Evolutionary conservation across 2,329 filamentous ascomycete species (phyloP), one percentile per base, ranked within the genome.

Genomic region (Neonectria neomacrospora): DNA sequence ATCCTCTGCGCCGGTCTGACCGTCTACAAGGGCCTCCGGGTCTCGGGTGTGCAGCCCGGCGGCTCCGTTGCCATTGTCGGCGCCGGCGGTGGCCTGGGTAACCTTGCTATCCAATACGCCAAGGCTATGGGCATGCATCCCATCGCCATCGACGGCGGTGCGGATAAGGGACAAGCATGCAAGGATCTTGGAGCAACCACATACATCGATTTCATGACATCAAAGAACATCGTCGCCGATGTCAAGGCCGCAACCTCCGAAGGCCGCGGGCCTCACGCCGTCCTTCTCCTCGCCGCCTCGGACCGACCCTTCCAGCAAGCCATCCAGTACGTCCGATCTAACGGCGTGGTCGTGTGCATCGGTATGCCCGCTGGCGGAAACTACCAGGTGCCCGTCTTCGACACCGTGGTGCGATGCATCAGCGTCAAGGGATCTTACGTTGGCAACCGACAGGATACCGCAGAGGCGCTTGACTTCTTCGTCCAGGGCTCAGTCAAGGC

Each of bases 1-100:
- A 63, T 63, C 34, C 60, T 63, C 14, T 63, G 60, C 34, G 60
- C 60, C 34, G 60, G 60, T 3, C 34, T 63, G 41, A 63, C 60
- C 5, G 60, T 63, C 1, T 63, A 63, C 50, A 63, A 63, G 48
- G 60, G 54, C 18, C 60, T 63, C 50, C 54, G 50, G 50, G 28
- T 22, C 6, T 54, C 60, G 2, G 54, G 34, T 11, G 50, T 50
- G 12, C 41, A 26, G 32, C 41, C 60, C 1, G 60, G 60, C 16
- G 50, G 52, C 28, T 51, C 42, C 1, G 60, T 63, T 5, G 60
- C 60, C 22, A 58, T 63, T 22, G 60, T 58, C 26, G 60, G 60
- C 12, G 60, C 60, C 7, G 60, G 60, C 44, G 60, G 60, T 10
- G 60, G 60, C 8, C 26, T 63, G 14, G 60, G 60, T 0, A 54